These are phyloP conservation scores for Crataegus laevigata DNA, from an alignment of 306 rosid genomes.

Conservation along the genomic window DNA sequence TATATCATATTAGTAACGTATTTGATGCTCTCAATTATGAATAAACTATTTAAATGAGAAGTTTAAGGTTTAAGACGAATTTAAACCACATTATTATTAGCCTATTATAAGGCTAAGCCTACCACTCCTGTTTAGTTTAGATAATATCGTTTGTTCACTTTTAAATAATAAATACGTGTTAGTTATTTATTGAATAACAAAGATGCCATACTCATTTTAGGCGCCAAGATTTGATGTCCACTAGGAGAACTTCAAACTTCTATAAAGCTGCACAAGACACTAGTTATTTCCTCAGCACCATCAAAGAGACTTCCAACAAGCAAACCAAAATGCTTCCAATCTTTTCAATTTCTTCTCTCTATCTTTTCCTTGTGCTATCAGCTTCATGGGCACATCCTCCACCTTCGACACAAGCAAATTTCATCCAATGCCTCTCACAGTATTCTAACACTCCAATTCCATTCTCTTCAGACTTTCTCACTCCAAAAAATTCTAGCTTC, in stretches of 20 bases:
- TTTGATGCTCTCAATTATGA: too few relatives aligned
- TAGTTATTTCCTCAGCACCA: not conserved
- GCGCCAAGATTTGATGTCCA: too few relatives aligned
- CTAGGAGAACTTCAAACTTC: not conserved
- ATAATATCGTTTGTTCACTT: too few relatives aligned
- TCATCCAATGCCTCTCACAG: slow-evolving; percentile 35
- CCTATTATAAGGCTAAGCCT: too few relatives aligned
- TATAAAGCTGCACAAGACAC: not conserved
- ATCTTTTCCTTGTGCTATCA: slow-evolving; percentile 15
- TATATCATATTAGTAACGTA: too few relatives aligned
- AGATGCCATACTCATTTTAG: too few relatives aligned
- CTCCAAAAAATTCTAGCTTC: slow-evolving; percentile 32
- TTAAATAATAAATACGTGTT: too few relatives aligned
- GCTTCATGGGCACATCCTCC: not conserved
- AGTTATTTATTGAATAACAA: too few relatives aligned
- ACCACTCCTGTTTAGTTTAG: too few relatives aligned
- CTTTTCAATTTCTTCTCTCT: slow-evolving; percentile 1
- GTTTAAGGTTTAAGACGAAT: too few relatives aligned
- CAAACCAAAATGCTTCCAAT: slow-evolving; percentile 25
- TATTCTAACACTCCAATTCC: slow-evolving; percentile 19
- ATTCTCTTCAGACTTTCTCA: slow-evolving; percentile 19
- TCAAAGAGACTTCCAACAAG: not conserved
- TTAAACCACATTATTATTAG: too few relatives aligned
- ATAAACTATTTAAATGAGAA: too few relatives aligned
- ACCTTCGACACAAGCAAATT: not conserved